A percentile compares a stretch with the other conserved stretches of the same genome.
Conservation (phyloP, 805 yeast species). For the Cyberlindnera euphorbiae region DNA sequence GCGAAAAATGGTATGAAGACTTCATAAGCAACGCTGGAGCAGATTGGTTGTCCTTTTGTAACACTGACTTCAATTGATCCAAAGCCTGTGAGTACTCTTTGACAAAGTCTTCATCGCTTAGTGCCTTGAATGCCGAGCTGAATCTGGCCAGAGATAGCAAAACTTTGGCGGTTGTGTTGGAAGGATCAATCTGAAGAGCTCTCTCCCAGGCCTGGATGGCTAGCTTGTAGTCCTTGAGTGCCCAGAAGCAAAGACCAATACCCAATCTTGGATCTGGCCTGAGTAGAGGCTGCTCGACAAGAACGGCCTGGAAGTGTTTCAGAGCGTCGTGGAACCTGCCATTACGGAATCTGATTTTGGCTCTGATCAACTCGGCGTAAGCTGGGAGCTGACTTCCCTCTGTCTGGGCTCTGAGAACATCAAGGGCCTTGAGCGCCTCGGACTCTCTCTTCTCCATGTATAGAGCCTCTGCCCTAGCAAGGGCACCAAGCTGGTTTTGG, state of each 20-base stretch:
- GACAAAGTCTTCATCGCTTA: conserved; percentile 55
- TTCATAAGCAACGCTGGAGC: conserved; percentile 62
- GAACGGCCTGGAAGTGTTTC: conserved; percentile 76
- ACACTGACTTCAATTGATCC: conserved; percentile 32
- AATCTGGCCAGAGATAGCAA: conserved; percentile 64
- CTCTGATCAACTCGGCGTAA: conserved; percentile 78
- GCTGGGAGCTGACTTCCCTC: conserved; percentile 52
- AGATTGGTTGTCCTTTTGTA: conserved; percentile 41
- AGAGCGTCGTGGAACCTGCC: conserved; percentile 71
- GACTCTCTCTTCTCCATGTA: conserved; percentile 59
- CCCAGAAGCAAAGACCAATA: conserved; percentile 92
- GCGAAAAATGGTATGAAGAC: conserved; percentile 69
- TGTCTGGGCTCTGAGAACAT: neutral
- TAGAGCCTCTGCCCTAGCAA: conserved; percentile 65
- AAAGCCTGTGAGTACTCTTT: conserved; percentile 56
- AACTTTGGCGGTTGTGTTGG: conserved; percentile 54
- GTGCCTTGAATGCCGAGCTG: conserved; percentile 55
- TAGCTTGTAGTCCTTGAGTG: conserved; percentile 67
- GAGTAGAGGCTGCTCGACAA: conserved; percentile 69
- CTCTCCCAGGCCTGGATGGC: conserved; percentile 84
- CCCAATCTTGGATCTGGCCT: conserved; percentile 94
- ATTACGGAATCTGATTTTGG: conserved; percentile 70
- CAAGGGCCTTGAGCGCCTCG: conserved; percentile 55
- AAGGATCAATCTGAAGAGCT: conserved; percentile 54
- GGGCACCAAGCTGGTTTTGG: conserved; percentile 42